A percentile compares a stretch with the other conserved stretches of the same genome.
Conservation (phyloP, 2,329 filamentous ascomycete genomes). For the Colletotrichum magnum region DNA sequence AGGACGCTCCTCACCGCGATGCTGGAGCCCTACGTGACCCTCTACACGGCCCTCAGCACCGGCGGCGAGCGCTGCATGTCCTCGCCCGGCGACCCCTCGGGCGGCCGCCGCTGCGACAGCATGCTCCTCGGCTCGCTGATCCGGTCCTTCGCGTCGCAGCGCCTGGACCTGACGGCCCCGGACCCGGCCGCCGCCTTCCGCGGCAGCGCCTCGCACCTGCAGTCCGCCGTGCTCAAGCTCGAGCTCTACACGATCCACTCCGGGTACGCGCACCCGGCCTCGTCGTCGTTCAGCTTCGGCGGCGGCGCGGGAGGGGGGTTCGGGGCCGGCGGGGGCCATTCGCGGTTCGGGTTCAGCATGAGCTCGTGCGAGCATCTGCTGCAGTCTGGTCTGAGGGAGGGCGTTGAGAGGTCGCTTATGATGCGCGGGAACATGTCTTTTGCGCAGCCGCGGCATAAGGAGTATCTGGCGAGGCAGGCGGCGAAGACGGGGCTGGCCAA, state of each 20-base stretch:
- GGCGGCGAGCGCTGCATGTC: constrained; percentile 29
- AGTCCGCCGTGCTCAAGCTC: constrained; percentile 17
- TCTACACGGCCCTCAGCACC: constrained; percentile 8
- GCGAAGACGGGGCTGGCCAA: constrained; percentile 13
- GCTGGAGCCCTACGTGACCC: constrained; percentile 20
- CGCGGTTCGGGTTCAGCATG: constrained; percentile 1
- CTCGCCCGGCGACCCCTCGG: constrained; percentile 5
- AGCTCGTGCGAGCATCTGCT: constrained; percentile 19
- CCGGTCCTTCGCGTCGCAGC: constrained; percentile 14
- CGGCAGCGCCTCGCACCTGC: constrained; percentile 22
- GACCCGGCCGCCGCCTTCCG: constrained; percentile 16
- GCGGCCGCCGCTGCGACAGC: constrained; percentile 30
- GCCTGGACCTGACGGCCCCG: constrained; percentile 10
- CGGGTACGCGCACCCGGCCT: neutral
- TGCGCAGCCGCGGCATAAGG: constrained; percentile 18
- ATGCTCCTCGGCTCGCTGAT: constrained; percentile 35
- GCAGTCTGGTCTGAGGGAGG: constrained; percentile 6
- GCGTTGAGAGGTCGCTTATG: constrained; percentile 11
- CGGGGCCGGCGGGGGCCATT: neutral
- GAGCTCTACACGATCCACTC: constrained; percentile 32
- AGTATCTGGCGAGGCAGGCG: constrained; percentile 30
- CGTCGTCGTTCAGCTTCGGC: constrained; percentile 6
- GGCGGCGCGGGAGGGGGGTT: neutral
- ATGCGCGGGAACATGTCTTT: constrained; percentile 1
- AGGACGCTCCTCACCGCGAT: constrained; percentile 14